Base-by-base conservation (phyloP, 768 basidiomycete genomes). In the Boletellus sp. region DNA sequence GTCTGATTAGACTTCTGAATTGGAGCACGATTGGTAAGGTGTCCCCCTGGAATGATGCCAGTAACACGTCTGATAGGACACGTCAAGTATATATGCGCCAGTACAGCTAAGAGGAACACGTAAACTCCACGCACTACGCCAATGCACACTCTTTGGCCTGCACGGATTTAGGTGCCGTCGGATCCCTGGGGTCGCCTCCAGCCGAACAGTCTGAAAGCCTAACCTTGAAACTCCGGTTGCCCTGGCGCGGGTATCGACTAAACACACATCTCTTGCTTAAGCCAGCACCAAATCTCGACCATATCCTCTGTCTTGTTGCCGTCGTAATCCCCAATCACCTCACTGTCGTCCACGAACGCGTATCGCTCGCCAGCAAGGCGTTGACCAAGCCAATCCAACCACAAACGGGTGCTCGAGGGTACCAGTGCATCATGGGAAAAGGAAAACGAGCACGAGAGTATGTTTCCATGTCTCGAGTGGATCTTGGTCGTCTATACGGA, bases 381-480 rank as follows among this genome's bases (percentile, higher is more conserved):
- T 12, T 22, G 43, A 11, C 63, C 66, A 20, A 75, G 37, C 6
- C 39, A 41, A 16, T 64, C 52, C 26, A 74, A 42, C 17, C 48
- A 48, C 2, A n/a, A 13, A 32, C 37, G 42, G 32, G 43, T 50
- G 15, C 24, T 26, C 36, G 17, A n/a, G 23, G 51, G 19, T 26
- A 45, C 17, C 23, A n/a, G 23, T 16, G 42, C 32, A 26, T 26
- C 71, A 66, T 45, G 60, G 58, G 31, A 66, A 50, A 24, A 49
- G 15, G 55, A 48, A 44, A 82, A 50, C 1, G 57, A 48, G 55
- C 81, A 82, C 12, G 75, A 72, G 11, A 78, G 59, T 51, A 90
- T 81, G 32, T 84, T 49, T 1, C 88, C 88, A 49, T 84, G 87
- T 59, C 81, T 85, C 9, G 86, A 79, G 33, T 58, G 71, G 37